Evolutionary conservation across 805 yeast species (phyloP), one percentile per base, ranked within the genome.

Genomic region (Metschnikowia orientalis): DNA sequence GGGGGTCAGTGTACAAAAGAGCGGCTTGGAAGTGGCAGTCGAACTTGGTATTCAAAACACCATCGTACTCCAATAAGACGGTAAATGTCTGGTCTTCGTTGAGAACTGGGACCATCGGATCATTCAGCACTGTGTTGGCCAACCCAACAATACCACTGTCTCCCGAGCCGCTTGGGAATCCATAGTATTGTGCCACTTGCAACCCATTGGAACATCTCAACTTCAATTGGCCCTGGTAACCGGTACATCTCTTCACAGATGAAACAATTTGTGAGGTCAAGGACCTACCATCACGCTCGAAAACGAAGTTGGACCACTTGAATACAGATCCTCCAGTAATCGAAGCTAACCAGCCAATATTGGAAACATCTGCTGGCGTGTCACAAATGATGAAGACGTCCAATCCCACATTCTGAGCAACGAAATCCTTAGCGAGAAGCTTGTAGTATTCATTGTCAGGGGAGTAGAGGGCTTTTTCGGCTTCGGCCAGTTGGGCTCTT

Each of bases 11-110:
- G 54, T 88, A 90, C 35, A 92, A 63, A 17, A 92, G 46, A 0
- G 97, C 97, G 2, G 85, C 82, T 59, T 92, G 98, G 65, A 90
- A 86, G 55, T 87, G 92, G 14, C 86, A 83, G 55, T 88, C 96
- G 23, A 72, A 68, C 40, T 76, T 76, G 2, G 82, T 67, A 37
- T 79, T 75, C 20, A 87, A 63, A 40, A 76, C 77, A 3, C 87
- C 87, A 51, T 88, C 96, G 50, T 85, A 82, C 28, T 70, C 71
- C 48, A 90, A 76, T 32, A 86, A 69, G 2, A 85, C 80, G 7
- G 85, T 81, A 29, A 86, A 56, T 4, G 81, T 69, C 27, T 82
- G 80, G 43, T 84, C 78, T 11, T 71, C 67, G 25, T 69, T 69
- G 18, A 87, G 57, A 5, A 75, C 62, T 1, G 95, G 87, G n/a